A percentile compares a stretch with the other conserved stretches of the same genome.
Evolutionary conservation across 805 yeast genomes (phyloP).

Genomic region (Blastobotrys terrestris): DNA sequence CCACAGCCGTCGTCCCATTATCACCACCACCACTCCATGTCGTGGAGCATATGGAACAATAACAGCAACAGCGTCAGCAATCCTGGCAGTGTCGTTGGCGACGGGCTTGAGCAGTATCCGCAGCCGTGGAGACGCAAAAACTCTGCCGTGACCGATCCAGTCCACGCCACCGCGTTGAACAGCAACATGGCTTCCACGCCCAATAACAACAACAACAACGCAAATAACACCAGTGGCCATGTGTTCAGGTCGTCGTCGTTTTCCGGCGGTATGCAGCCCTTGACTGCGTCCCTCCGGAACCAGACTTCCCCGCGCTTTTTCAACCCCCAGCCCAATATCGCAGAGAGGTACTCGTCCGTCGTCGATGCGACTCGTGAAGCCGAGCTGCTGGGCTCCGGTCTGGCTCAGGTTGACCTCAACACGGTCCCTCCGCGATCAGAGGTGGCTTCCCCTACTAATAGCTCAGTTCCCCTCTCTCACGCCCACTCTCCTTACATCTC

Average conservation of each 20-base stretch:
- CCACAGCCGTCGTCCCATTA: neutral
- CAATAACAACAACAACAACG: neutral
- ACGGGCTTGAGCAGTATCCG: neutral
- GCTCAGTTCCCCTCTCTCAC: neutral
- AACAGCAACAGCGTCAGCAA: conserved; percentile 5
- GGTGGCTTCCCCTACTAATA: neutral
- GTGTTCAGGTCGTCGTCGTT: neutral
- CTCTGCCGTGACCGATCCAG: neutral
- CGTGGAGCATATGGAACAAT: neutral
- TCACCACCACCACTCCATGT: neutral
- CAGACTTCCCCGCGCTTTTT: neutral
- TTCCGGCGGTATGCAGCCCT: neutral
- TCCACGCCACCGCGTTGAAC: neutral
- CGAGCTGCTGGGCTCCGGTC: conserved; percentile 16
- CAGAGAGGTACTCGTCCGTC: conserved; percentile 21
- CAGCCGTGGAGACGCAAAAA: neutral
- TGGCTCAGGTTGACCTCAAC: neutral
- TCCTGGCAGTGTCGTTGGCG: neutral
- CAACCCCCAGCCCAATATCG: conserved; percentile 7
- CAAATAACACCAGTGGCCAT: neutral
- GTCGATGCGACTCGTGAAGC: conserved; percentile 31
- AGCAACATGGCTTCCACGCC: conserved; percentile 3
- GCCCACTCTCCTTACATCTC: conserved; percentile 5
- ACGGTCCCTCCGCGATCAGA: neutral
- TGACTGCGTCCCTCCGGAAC: neutral